phyloP scores from a whole-genome alignment of 345 rosid genomes.

The Eutrema japonicum region DNA sequence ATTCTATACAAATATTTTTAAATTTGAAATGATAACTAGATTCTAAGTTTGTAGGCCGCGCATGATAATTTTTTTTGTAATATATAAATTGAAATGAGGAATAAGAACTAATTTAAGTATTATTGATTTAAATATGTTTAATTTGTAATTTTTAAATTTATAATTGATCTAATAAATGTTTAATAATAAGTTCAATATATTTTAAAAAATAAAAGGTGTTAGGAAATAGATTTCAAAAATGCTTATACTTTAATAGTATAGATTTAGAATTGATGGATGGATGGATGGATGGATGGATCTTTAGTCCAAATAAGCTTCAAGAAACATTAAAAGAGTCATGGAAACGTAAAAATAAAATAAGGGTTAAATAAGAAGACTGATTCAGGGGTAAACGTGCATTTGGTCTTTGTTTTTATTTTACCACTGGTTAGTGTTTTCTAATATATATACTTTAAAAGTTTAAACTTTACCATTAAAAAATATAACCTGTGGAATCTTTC shows the following conservation, averaged over 20 bases:
- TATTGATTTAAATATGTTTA: too few relatives aligned
- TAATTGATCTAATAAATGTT: too few relatives aligned
- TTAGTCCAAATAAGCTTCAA: constrained; percentile 14
- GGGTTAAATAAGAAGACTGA: not conserved
- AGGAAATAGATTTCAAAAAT: too few relatives aligned
- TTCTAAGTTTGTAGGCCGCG: too few relatives aligned
- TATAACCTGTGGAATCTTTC: constrained; percentile 28
- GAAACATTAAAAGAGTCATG: constrained; percentile 10
- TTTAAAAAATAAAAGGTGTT: too few relatives aligned
- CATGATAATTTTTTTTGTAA: too few relatives aligned
- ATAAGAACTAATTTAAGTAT: too few relatives aligned
- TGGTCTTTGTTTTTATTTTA: constrained; percentile 34
- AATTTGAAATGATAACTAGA: constrained; percentile 11
- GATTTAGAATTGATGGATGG: constrained; percentile 9
- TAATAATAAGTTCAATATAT: too few relatives aligned
- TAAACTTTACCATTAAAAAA: constrained; percentile 18
- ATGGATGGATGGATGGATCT: constrained; percentile 25
- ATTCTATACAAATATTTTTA: not conserved
- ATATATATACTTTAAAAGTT: constrained; percentile 26
- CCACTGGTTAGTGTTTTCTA: not conserved
- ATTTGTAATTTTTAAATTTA: too few relatives aligned
- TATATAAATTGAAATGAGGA: too few relatives aligned
- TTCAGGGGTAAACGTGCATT: constrained; percentile 31
- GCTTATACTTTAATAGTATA: too few relatives aligned
- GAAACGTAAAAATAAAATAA: constrained; percentile 14